Evolutionary conservation across 1,284 basidiomycete genomes (phyloP), one percentile per base, ranked within the genome.

Genomic region (Rhodotorula sp.): DNA sequence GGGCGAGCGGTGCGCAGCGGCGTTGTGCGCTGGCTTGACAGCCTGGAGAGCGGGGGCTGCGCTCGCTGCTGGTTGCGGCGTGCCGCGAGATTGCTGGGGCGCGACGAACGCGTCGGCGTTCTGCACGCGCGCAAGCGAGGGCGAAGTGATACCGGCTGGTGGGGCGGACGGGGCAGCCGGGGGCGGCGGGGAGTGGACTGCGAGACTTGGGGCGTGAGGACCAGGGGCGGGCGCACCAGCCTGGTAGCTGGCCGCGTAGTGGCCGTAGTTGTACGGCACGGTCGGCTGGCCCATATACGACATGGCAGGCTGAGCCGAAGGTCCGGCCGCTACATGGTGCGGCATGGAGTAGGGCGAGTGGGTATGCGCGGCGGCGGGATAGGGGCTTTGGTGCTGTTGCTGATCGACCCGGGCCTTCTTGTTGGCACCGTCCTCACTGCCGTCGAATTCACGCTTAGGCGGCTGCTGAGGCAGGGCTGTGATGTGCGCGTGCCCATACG

Each of bases 111-210:
- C 19, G 4, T 66, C 64, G 9, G 25, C 8, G n/a, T 46, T 62
- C 48, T 70, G 68, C 3, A 66, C 68, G 21, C 68, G 58, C 0
- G 64, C 63, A 45, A 70, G 59, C 23, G 62, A 71, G 3, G 66
- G 62, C 9, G 61, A 64, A 1, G 65, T 21, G 48, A 66, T 48
- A 4, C 41, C 44, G 16, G 23, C 27, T 4, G 53, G 7, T 3
- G 44, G 7, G 14, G 57, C 27, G 9, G 34, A 12, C 8, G 56
- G 63, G 34, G 34, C 34, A 34, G 34, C 34, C 34, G 34, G 34
- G 34, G 34, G 2, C 0, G 55, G 42, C 1, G 56, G 41, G 3
- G 64, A 57, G 9, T 58, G 57, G 4, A 65, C 56, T 23, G 50
- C 45, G 56, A 65, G 23, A 12, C 56, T 48, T 2, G 64, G 64